Evolutionary conservation across 768 basidiomycete species (phyloP).

Genomic region (Clitopilus passeckerianus): DNA sequence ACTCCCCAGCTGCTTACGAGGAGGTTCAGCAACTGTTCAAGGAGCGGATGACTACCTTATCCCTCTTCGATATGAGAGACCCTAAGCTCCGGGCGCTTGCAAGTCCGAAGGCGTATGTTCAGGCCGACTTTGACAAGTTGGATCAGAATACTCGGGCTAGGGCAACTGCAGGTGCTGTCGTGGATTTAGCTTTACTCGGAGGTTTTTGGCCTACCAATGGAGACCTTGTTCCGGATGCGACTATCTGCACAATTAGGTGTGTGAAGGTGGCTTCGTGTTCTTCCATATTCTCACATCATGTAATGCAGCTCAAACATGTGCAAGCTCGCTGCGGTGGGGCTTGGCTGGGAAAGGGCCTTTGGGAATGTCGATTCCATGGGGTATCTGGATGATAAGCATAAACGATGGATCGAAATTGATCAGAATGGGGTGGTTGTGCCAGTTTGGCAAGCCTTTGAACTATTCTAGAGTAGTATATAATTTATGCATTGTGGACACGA

Average conservation of each 20-base stretch:
- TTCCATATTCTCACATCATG: slow-evolving; percentile 1
- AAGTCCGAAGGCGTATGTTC: slow-evolving; percentile 49
- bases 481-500: no score
- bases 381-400: slow-evolving; percentile 34
- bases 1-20: slow-evolving; percentile 39
- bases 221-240: slow-evolving; percentile 43
- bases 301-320: slow-evolving; percentile 54
- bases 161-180: slow-evolving; percentile 60
- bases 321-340: slow-evolving; percentile 49
- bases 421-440: slow-evolving; percentile 49
- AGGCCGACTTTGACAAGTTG: slow-evolving; percentile 42
- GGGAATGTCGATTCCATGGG: slow-evolving; percentile 45
- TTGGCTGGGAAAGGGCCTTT: slow-evolving; percentile 64
- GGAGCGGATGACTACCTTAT: slow-evolving; percentile 32
- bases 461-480: slow-evolving; percentile 27
- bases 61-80: slow-evolving; percentile 36
- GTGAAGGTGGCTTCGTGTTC: slow-evolving; percentile 9
- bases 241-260: slow-evolving; percentile 57
- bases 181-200: slow-evolving; percentile 63
- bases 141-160: slow-evolving; percentile 32
- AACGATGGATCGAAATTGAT: slow-evolving; percentile 68
- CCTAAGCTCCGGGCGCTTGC: slow-evolving; percentile 41
- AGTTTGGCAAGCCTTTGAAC: slow-evolving; percentile 53
- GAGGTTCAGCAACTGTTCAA: slow-evolving; percentile 38
- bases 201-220: slow-evolving; percentile 51